Percentiles rank a stretch among this genome's conserved stretches.
Evolutionary conservation across 2,329 filamentous ascomycete species (phyloP).

Genomic region (Clarireedia monteithiana): DNA sequence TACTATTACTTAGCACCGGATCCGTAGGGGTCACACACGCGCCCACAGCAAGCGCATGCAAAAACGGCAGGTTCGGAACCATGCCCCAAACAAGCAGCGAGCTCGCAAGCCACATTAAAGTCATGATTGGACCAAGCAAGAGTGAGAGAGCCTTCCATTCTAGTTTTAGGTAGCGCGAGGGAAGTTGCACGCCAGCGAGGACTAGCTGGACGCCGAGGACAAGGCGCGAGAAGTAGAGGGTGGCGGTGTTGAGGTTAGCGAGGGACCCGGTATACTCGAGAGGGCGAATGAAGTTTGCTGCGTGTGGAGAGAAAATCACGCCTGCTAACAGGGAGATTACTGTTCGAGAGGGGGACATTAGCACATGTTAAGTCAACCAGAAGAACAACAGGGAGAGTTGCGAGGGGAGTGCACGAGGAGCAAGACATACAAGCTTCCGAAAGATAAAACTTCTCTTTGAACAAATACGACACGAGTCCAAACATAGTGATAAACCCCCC

Average conservation of each 20-base stretch:
- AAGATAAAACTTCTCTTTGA: slow-evolving; percentile 85
- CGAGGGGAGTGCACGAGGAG: not conserved
- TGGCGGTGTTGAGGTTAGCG: slow-evolving; percentile 60
- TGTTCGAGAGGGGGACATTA: slow-evolving; percentile 29
- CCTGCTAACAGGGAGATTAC: slow-evolving; percentile 80
- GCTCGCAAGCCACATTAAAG: slow-evolving; percentile 78
- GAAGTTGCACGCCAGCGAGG: slow-evolving; percentile 79
- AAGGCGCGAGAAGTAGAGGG: slow-evolving; percentile 75
- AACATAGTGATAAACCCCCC: slow-evolving; percentile 89
- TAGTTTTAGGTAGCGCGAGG: slow-evolving; percentile 68
- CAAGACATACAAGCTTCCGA: slow-evolving; percentile 69
- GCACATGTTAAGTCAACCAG: not conserved
- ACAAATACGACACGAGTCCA: slow-evolving; percentile 78
- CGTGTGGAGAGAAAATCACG: slow-evolving; percentile 70
- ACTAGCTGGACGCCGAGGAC: slow-evolving; percentile 88
- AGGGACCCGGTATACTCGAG: slow-evolving; percentile 61
- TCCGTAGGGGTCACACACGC: slow-evolving; percentile 92
- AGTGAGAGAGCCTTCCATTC: slow-evolving; percentile 72
- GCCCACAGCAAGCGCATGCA: slow-evolving; percentile 73
- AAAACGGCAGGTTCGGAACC: slow-evolving; percentile 61
- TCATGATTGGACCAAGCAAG: slow-evolving; percentile 79
- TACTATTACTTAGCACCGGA: slow-evolving; percentile 78
- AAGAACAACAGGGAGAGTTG: not conserved
- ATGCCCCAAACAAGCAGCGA: slow-evolving; percentile 71
- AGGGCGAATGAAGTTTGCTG: slow-evolving; percentile 66